Percentiles rank a stretch among this genome's conserved stretches.
Conservation (phyloP, 1,284 basidiomycete species). For the Leccinum ponderosum region DNA sequence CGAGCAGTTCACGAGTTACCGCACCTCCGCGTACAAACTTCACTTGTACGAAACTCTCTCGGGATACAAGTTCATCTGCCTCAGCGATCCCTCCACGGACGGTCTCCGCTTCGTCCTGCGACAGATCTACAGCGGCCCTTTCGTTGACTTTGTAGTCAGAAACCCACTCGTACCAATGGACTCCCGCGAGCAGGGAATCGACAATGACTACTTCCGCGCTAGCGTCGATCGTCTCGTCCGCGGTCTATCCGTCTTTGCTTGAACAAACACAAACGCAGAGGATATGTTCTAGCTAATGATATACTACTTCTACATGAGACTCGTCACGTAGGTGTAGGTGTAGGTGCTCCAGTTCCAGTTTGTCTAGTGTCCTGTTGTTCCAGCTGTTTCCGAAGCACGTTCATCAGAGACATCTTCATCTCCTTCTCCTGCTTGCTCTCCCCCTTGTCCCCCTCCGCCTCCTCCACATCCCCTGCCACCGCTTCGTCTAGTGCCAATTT, state of each 20-base stretch:
- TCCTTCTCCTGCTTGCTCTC: constrained; percentile 72
- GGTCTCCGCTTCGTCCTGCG: constrained; percentile 82
- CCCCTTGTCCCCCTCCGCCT: constrained; percentile 51
- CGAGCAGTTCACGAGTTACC: constrained; percentile 89
- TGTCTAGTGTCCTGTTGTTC: constrained; percentile 31
- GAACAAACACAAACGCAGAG: constrained; percentile 18
- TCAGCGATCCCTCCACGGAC: constrained; percentile 85
- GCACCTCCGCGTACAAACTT: constrained; percentile 90
- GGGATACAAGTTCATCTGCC: constrained; percentile 94
- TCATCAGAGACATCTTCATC: constrained; percentile 82
- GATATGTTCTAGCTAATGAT: constrained; percentile 30
- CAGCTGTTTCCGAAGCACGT: constrained; percentile 72
- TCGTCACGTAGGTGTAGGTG: constrained; percentile 9
- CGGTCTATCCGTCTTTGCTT: constrained; percentile 62
- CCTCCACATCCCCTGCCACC: constrained; percentile 75
- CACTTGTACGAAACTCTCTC: constrained; percentile 92
- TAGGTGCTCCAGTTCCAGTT: constrained; percentile 2
- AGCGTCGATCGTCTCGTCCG: constrained; percentile 79
- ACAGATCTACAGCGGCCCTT: constrained; percentile 92
- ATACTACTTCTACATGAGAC: constrained; percentile 17
- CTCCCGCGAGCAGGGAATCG: constrained; percentile 78
- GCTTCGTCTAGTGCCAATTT: constrained; percentile 92
- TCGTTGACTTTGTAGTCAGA: constrained; percentile 90
- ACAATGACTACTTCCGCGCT: constrained; percentile 88
- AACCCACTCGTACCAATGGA: constrained; percentile 89